Conservation (phyloP, 2,329 filamentous ascomycete species). For the Exophiala calicioides region DNA sequence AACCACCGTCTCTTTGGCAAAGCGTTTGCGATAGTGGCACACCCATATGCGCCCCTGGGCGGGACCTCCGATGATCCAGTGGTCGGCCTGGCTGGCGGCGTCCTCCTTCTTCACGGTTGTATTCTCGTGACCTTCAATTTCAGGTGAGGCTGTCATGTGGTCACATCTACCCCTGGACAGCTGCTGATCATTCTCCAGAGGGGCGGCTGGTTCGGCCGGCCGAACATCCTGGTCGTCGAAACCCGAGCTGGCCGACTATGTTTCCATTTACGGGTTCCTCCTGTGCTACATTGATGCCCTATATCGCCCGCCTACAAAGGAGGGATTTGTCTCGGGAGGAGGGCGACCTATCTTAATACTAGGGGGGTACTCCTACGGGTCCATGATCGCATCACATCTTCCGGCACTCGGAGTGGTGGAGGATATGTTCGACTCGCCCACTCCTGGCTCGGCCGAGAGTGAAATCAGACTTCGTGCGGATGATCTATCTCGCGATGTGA, state of each 20-base stretch:
- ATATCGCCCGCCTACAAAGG: conserved; percentile 13
- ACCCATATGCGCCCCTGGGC: conserved; percentile 87
- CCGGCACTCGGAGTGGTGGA: conserved; percentile 62
- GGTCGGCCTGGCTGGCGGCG: conserved; percentile 64
- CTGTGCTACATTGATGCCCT: conserved; percentile 38
- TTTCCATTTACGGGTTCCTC: conserved; percentile 78
- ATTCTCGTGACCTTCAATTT: conserved; percentile 91
- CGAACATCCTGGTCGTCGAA: conserved; percentile 84
- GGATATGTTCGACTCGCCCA: conserved; percentile 57
- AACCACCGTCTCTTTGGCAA: conserved; percentile 32
- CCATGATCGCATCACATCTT: conserved; percentile 73
- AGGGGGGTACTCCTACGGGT: conserved; percentile 88
- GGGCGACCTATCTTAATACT: conserved; percentile 58
- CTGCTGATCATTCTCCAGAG: conserved; percentile 55
- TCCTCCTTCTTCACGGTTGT: conserved; percentile 69
- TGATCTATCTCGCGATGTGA: conserved; percentile 48
- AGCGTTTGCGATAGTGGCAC: conserved; percentile 69
- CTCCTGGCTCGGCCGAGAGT: conserved; percentile 59
- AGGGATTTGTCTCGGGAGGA: conserved; percentile 28
- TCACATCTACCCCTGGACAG: conserved; percentile 1
- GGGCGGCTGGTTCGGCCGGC: conserved; percentile 72
- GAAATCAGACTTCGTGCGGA: conserved; percentile 72
- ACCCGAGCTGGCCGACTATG: conserved; percentile 79
- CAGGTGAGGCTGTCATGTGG: conserved; percentile 54
- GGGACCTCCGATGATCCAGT: conserved; percentile 82